phyloP scores from a whole-genome alignment of 2,329 filamentous ascomycete genomes.

The Beauveria sp. region DNA sequence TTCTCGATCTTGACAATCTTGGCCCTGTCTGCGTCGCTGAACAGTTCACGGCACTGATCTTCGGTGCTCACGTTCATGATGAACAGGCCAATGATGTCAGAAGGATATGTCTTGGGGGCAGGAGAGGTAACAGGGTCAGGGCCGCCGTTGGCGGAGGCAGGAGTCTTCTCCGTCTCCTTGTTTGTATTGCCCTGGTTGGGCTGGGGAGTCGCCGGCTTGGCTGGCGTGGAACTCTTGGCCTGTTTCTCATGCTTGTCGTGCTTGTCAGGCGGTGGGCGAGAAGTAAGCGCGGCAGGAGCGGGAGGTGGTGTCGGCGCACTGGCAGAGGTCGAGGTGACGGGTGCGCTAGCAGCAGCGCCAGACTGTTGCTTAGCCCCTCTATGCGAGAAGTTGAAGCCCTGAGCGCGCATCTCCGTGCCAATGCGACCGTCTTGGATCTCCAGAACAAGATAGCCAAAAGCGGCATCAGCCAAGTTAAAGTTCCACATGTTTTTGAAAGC shows the following conservation, averaged over 20 bases:
- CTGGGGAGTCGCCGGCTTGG: constrained; percentile 40
- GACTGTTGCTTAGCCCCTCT: constrained; percentile 72
- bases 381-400: constrained; percentile 98
- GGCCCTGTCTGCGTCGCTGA: constrained; percentile 71
- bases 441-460: constrained; percentile 90
- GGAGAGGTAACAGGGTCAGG: constrained; percentile 49
- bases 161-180: constrained; percentile 52
- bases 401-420: constrained; percentile 95
- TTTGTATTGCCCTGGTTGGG: constrained; percentile 36
- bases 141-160: constrained; percentile 44
- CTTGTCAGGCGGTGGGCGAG: constrained; percentile 27
- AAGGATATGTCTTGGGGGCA: constrained; percentile 49
- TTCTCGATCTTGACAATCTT: constrained; percentile 78
- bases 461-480: constrained; percentile 95
- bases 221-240: constrained; percentile 26
- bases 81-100: constrained; percentile 78
- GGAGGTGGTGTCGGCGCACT: constrained; percentile 24
- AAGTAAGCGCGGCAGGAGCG: constrained; percentile 21
- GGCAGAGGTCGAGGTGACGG: constrained; percentile 26
- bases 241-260: constrained; percentile 18
- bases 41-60: constrained; percentile 74
- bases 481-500: constrained; percentile 99
- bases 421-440: constrained; percentile 95
- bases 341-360: constrained; percentile 30
- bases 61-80: constrained; percentile 79